These are phyloP conservation scores for Phytophthora cryptogea DNA, from an alignment of 352 stramenopile genomes.

Conservation along the genomic window DNA sequence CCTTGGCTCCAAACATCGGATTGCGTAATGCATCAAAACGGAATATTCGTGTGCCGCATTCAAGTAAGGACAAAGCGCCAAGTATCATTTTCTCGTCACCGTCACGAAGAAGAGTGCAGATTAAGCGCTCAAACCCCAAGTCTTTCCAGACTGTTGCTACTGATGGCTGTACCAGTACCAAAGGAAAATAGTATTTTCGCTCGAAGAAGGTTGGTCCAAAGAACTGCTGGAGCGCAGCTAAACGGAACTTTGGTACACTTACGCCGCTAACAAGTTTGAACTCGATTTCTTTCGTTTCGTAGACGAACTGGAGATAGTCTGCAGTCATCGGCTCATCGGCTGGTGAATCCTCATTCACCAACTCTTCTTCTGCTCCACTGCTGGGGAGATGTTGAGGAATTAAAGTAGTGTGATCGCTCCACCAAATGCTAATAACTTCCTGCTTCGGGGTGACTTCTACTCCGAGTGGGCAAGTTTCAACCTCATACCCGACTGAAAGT, in stretches of 20 bases:
- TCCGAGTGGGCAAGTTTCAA: neutral
- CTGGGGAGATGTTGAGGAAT: constrained; percentile 10
- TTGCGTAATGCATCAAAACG: constrained; percentile 24
- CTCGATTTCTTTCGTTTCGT: constrained; percentile 44
- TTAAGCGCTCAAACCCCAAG: constrained; percentile 27
- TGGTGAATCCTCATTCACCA: neutral
- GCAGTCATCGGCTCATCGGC: constrained; percentile 1
- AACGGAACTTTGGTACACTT: constrained; percentile 43
- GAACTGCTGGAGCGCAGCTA: constrained; percentile 42
- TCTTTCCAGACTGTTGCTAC: constrained; percentile 36
- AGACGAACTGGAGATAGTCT: constrained; percentile 24
- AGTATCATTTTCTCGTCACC: constrained; percentile 44
- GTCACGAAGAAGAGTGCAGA: constrained; percentile 40
- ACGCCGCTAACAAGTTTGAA: constrained; percentile 46
- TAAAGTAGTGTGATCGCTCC: constrained; percentile 11
- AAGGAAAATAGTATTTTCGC: constrained; percentile 27
- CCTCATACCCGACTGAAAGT: neutral
- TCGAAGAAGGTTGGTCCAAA: constrained; percentile 39
- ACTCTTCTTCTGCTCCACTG: constrained; percentile 9
- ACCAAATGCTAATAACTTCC: constrained; percentile 13
- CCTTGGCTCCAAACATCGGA: neutral
- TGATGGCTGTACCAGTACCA: constrained; percentile 30
- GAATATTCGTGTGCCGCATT: constrained; percentile 44
- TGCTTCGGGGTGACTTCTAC: neutral
- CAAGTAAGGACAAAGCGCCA: constrained; percentile 38